A percentile compares a stretch with the other conserved stretches of the same genome.
Conservation (phyloP, 208 protist species). For the Leishmania mexicana region DNA sequence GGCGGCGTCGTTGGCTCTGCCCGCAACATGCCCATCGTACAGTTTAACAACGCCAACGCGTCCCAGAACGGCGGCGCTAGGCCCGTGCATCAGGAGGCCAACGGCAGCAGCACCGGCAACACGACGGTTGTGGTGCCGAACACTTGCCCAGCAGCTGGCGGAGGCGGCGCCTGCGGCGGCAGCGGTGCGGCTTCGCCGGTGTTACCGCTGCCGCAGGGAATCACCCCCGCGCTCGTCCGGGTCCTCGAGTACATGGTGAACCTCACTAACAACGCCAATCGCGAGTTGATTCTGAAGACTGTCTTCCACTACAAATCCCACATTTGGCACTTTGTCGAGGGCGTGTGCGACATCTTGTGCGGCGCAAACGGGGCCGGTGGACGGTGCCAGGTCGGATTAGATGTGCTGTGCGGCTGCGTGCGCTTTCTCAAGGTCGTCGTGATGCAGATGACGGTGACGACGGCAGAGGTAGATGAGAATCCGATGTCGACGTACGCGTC, state of each 20-base stretch:
- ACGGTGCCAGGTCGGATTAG: slow-evolving; percentile 41
- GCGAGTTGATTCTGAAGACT: slow-evolving; percentile 52
- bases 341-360: slow-evolving; percentile 43
- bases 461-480: slow-evolving; percentile 28
- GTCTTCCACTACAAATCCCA: slow-evolving; percentile 67
- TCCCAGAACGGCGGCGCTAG: slow-evolving; percentile 13
- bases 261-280: slow-evolving; percentile 46
- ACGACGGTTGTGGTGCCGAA: slow-evolving; percentile 8
- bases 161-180: background rate
- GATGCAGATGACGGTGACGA: slow-evolving; percentile 23
- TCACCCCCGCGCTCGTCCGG: slow-evolving; percentile 59
- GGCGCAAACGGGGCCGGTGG: slow-evolving; percentile 8
- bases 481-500: slow-evolving; percentile 37
- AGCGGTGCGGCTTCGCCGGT: slow-evolving; percentile 3
- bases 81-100: slow-evolving; percentile 8
- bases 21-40: slow-evolving; percentile 37
- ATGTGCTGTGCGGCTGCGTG: slow-evolving; percentile 60
- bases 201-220: slow-evolving; percentile 40
- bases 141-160: slow-evolving; percentile 7
- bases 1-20: slow-evolving; percentile 12
- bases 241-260: slow-evolving; percentile 66
- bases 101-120: slow-evolving; percentile 2
- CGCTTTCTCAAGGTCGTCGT: slow-evolving; percentile 63
- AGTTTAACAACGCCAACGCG: slow-evolving; percentile 40
- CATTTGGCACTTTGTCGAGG: slow-evolving; percentile 64